Evolutionary conservation across 2,329 filamentous ascomycete genomes (phyloP).

Genomic region (Pseudopithomyces chartarum): DNA sequence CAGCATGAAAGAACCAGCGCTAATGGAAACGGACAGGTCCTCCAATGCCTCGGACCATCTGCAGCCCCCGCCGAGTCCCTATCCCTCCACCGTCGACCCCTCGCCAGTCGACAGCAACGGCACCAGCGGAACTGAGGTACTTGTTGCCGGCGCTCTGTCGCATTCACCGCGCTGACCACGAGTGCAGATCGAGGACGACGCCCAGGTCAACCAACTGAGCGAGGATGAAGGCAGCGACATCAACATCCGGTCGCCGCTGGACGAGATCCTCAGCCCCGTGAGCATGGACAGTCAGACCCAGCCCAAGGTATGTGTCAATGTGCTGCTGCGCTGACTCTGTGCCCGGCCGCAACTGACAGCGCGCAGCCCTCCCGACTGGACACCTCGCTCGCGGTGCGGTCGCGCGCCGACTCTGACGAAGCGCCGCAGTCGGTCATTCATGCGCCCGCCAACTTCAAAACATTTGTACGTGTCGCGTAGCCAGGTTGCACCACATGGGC

Average conservation of each 20-base stretch:
- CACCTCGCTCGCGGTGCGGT: constrained; percentile 47
- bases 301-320: constrained; percentile 30
- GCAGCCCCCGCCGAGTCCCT: constrained; percentile 56
- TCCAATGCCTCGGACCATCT: constrained; percentile 54
- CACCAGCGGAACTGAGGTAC: constrained; percentile 74
- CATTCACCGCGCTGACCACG: constrained; percentile 27
- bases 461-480: constrained; percentile 64
- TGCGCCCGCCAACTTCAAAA: constrained; percentile 79
- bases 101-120: constrained; percentile 86
- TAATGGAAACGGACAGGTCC: constrained; percentile 46
- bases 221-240: constrained; percentile 46
- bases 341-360: constrained; percentile 14
- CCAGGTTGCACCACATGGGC: constrained; percentile 34
- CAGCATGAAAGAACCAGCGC: constrained; percentile 13
- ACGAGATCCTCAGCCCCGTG: constrained; percentile 42
- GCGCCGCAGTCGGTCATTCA: constrained; percentile 91
- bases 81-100: constrained; percentile 71
- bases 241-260: constrained; percentile 46
- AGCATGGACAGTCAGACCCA: constrained; percentile 36
- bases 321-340: background rate
- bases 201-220: constrained; percentile 60
- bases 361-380: constrained; percentile 51
- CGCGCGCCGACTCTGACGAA: constrained; percentile 66
- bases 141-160: background rate
- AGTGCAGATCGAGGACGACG: constrained; percentile 72